Conservation (phyloP, 2,329 filamentous ascomycete genomes). For the Echinosphaeria canescens region DNA sequence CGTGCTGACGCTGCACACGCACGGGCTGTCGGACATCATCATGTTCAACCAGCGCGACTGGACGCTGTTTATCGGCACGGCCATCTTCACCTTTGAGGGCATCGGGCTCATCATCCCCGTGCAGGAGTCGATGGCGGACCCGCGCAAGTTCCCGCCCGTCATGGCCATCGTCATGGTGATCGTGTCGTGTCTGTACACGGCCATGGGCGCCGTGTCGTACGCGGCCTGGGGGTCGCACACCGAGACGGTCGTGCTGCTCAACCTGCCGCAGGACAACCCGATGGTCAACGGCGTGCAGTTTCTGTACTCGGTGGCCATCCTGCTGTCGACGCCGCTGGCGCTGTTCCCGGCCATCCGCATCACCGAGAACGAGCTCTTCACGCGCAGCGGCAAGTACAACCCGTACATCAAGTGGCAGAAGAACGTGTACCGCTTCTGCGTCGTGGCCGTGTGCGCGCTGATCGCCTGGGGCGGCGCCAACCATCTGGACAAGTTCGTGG, state of each 20-base stretch:
- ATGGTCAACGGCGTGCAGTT: constrained; percentile 93
- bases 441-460: constrained; percentile 67
- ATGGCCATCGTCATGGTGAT: constrained; percentile 84
- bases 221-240: constrained; percentile 90
- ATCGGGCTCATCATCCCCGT: constrained; percentile 97
- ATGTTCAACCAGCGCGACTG: constrained; percentile 82
- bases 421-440: constrained; percentile 86
- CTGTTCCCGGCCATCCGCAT: constrained; percentile 97
- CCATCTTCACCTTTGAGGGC: constrained; percentile 97
- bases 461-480: constrained; percentile 87
- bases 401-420: constrained; percentile 99
- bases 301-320: constrained; percentile 92
- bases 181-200: constrained; percentile 77
- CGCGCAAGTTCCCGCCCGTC: constrained; percentile 74
- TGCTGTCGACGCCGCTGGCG: constrained; percentile 85
- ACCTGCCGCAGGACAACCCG: constrained; percentile 87
- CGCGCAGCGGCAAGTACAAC: constrained; percentile 89
- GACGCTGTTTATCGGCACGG: constrained; percentile 96
- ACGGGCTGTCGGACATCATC: constrained; percentile 68
- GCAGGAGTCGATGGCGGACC: constrained; percentile 89
- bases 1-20: constrained; percentile 54
- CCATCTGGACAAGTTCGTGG: constrained; percentile 93
- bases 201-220: constrained; percentile 84
- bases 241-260: constrained; percentile 89
- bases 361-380: constrained; percentile 85